A percentile compares a stretch with the other conserved stretches of the same genome.
phyloP scores from a whole-genome alignment of 805 yeast species.

The Grigorovia jiainica region DNA sequence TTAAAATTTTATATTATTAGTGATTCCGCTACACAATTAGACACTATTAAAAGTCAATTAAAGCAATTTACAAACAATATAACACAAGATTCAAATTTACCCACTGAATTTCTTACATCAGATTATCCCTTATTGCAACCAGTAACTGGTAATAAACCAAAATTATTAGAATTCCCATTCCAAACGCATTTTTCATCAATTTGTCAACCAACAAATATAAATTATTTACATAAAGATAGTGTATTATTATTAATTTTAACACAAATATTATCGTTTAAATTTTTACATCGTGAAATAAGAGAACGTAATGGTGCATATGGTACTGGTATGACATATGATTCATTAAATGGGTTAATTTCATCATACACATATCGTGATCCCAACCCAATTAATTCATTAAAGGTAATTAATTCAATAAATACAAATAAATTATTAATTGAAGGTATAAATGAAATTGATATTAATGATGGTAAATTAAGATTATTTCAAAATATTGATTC shows the following conservation, averaged over 20 bases:
- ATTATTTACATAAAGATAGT: constrained; percentile 63
- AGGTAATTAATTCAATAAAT: constrained; percentile 39
- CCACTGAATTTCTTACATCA: no score
- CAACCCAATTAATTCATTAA: constrained; percentile 60
- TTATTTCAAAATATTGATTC: constrained; percentile 89
- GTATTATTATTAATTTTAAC: constrained; percentile 79
- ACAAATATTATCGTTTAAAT: constrained; percentile 69
- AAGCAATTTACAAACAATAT: not conserved
- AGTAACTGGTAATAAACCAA: constrained; percentile 18
- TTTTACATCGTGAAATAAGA: constrained; percentile 80
- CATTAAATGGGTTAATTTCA: constrained; percentile 68
- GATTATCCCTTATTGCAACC: constrained; percentile 4
- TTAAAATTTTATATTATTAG: constrained; percentile 52
- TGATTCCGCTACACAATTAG: constrained; percentile 33
- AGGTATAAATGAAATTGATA: constrained; percentile 49
- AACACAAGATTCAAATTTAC: no score
- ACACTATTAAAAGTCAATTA: constrained; percentile 17
- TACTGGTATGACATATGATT: constrained; percentile 82
- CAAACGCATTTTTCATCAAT: constrained; percentile 79
- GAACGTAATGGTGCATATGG: constrained; percentile 98
- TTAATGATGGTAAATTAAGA: constrained; percentile 84
- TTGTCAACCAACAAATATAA: constrained; percentile 51
- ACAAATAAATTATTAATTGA: constrained; percentile 41
- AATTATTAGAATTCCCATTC: constrained; percentile 65
- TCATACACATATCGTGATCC: constrained; percentile 94